phyloP scores from a whole-genome alignment of 345 rosid species.

The Camelina sativa region DNA sequence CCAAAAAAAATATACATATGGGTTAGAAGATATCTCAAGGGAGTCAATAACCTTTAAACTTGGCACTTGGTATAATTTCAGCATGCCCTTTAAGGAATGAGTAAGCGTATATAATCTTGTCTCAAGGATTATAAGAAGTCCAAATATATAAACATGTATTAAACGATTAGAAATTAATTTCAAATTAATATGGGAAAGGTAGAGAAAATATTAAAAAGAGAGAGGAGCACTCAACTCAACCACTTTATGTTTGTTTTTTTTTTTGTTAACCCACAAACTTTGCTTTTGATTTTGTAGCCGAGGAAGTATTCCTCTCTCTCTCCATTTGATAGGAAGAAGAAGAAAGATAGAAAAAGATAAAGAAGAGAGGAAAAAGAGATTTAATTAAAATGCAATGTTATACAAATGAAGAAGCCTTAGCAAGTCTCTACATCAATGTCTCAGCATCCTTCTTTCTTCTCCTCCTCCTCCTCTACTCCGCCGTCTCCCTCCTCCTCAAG shows the following conservation, averaged over 20 bases:
- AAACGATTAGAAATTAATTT: background rate
- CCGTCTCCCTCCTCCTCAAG: conserved; percentile 59
- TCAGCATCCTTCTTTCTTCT: conserved; percentile 70
- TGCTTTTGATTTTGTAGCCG: conserved; percentile 43
- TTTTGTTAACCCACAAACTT: conserved; percentile 36
- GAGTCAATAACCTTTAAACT: conserved; percentile 15
- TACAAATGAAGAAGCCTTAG: conserved; percentile 64
- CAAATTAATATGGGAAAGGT: conserved; percentile 27
- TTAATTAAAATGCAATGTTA: conserved; percentile 74
- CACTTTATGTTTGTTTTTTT: conserved; percentile 21
- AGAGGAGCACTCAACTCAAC: conserved; percentile 43
- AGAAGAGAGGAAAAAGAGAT: conserved; percentile 33
- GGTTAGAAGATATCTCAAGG: background rate
- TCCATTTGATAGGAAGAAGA: conserved; percentile 44
- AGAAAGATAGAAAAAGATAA: conserved; percentile 42
- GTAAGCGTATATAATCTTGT: conserved; percentile 43
- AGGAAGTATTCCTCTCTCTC: conserved; percentile 23
- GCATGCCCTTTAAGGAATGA: conserved; percentile 39
- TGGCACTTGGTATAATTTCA: conserved; percentile 31
- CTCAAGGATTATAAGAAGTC: conserved; percentile 20
- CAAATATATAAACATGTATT: conserved; percentile 14
- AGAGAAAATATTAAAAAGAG: conserved; percentile 25
- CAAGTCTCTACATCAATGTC: conserved; percentile 71
- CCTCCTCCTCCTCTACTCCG: conserved; percentile 70
- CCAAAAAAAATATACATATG: background rate